Evolutionary conservation across 1,284 basidiomycete genomes (phyloP).

Genomic region (Binderoboletus segoi): DNA sequence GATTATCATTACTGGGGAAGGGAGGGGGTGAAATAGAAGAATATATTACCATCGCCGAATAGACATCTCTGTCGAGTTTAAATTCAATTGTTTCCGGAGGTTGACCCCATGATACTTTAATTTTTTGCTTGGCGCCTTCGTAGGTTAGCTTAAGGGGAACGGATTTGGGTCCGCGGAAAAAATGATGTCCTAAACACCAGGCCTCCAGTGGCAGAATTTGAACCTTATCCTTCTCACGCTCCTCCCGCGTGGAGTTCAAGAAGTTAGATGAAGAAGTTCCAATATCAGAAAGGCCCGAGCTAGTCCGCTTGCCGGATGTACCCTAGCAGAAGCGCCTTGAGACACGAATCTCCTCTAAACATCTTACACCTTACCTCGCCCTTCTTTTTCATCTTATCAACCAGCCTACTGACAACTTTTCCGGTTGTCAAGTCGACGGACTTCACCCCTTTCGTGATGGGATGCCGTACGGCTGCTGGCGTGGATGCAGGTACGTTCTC

Average conservation of each 20-base stretch:
- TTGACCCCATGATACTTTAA: constrained; percentile 15
- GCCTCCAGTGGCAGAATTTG: constrained; percentile 25
- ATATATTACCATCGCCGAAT: constrained; percentile 18
- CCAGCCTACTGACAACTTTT: constrained; percentile 1
- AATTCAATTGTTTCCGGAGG: constrained; percentile 17
- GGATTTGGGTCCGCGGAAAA: constrained; percentile 15
- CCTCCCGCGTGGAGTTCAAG: constrained; percentile 16
- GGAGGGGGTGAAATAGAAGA: neutral
- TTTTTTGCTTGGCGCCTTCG: neutral
- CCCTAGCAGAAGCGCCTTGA: constrained; percentile 13
- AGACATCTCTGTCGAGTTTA: constrained; percentile 19
- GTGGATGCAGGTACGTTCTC: constrained; percentile 3
- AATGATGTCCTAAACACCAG: constrained; percentile 29
- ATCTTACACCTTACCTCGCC: constrained; percentile 25
- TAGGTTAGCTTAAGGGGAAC: constrained; percentile 23
- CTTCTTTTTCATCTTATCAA: constrained; percentile 32
- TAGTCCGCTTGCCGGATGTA: neutral
- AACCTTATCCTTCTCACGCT: constrained; percentile 7
- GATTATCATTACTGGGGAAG: neutral
- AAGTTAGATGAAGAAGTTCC: constrained; percentile 34
- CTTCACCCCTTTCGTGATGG: neutral
- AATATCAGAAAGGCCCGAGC: constrained; percentile 16
- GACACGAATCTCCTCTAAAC: neutral
- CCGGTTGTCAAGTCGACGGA: constrained; percentile 14
- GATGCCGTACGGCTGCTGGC: constrained; percentile 10